Base-by-base conservation (phyloP, 768 basidiomycete genomes). In the Leccinum variicolor region DNA sequence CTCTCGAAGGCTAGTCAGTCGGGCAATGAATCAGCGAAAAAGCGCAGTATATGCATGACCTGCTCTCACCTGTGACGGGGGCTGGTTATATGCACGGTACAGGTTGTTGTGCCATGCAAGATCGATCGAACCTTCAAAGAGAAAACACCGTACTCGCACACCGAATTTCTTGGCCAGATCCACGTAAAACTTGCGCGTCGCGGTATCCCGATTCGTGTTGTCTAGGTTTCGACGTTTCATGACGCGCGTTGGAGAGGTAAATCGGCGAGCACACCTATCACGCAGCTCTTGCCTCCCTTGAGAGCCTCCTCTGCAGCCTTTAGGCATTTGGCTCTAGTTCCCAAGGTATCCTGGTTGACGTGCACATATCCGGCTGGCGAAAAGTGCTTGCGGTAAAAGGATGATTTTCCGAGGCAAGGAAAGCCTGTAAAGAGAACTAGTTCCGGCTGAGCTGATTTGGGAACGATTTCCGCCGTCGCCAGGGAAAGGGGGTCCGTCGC, bases 31-130 rank as follows among this genome's bases (percentile, higher is more conserved):
- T 33, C 31, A 66, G 39, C 41, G 7, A 36, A 8, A 15, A 43
- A 31, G 33, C 33, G 51, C 49, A 10, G 11, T 53, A 49, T 11
- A 45, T 19, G 26, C 17, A 23, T 6, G 26, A 51, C 2, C 10
- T 39, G 29, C 28, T 14, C 61, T 60, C 45, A 65, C 64, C 26
- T 59, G 58, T 23, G 77, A 76, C 3, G 80, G 69, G 0, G 85
- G 83, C 29, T 81, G 73, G 59, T 81, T 82, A 62, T 77, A 90
- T 36, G 92, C 85, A 29, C 95, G 84, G 68, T 96, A 97, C 8
- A 94, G 73, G 65, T 95, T 95, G 70, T 98, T 97, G 72, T 98
- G 96, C 87, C 86, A 90, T 3, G 92, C 92, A 7, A 96, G 79
- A 48, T 93, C 89, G n/a, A 84, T 64, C 9, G 88, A 82, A 46